These are phyloP conservation scores for Trichoderma sp. DNA, from an alignment of 2,329 filamentous ascomycete species.

Conservation along the genomic window DNA sequence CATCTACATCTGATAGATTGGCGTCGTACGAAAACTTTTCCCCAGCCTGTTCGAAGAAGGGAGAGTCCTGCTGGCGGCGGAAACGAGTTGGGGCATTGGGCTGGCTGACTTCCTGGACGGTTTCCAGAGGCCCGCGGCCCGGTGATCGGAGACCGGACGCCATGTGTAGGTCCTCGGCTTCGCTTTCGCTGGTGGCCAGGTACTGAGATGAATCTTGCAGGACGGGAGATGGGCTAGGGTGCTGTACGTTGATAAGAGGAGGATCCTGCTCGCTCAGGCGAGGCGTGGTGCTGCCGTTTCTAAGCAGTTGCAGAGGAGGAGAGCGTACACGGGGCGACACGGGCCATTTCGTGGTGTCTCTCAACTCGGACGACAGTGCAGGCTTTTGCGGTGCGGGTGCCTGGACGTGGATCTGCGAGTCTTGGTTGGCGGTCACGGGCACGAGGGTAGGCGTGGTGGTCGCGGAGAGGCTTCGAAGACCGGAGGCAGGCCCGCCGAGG, in stretches of 20 bases:
- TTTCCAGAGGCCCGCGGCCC: slow-evolving; percentile 69
- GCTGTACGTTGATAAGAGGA: slow-evolving; percentile 53
- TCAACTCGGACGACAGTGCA: slow-evolving; percentile 43
- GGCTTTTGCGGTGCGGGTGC: slow-evolving; percentile 64
- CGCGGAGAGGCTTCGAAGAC: slow-evolving; percentile 66
- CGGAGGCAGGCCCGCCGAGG: slow-evolving; percentile 54
- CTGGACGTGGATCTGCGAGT: slow-evolving; percentile 52
- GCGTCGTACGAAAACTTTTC: slow-evolving; percentile 46
- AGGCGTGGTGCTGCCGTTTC: slow-evolving; percentile 43
- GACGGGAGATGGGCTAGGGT: slow-evolving; percentile 46
- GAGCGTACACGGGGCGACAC: slow-evolving; percentile 74
- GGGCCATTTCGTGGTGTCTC: slow-evolving; percentile 68
- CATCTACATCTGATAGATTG: slow-evolving; percentile 39
- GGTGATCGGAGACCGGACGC: slow-evolving; percentile 58
- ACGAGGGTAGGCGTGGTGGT: slow-evolving; percentile 65
- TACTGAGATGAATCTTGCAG: slow-evolving; percentile 35
- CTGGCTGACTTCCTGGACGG: slow-evolving; percentile 85
- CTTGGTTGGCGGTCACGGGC: slow-evolving; percentile 57
- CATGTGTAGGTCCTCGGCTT: slow-evolving; percentile 48
- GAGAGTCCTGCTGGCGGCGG: slow-evolving; percentile 39
- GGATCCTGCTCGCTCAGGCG: slow-evolving; percentile 50
- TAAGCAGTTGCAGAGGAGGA: slow-evolving; percentile 61
- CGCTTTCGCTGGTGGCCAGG: slow-evolving; percentile 45
- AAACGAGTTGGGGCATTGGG: slow-evolving; percentile 62
- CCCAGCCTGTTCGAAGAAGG: slow-evolving; percentile 49